Conservation (phyloP, 768 basidiomycete genomes). For the Mycena amicta region DNA sequence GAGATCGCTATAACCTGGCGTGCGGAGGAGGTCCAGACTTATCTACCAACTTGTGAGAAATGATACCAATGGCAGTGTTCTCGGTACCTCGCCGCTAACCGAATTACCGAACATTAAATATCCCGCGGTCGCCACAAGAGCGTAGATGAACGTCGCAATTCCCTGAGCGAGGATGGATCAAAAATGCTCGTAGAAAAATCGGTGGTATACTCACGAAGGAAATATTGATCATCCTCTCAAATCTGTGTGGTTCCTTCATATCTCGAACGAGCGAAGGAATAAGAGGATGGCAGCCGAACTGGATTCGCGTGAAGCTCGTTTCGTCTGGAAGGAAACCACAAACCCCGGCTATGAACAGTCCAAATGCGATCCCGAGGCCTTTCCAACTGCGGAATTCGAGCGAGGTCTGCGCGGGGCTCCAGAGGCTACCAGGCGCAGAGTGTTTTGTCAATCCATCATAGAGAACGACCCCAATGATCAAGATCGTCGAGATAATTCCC, state of each 20-base stretch:
- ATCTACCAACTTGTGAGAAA: conserved; percentile 48
- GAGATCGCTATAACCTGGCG: conserved; percentile 67
- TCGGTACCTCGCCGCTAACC: conserved; percentile 78
- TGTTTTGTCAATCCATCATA: conserved; percentile 79
- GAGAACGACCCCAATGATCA: conserved; percentile 76
- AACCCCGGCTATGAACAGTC: conserved; percentile 91
- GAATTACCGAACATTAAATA: conserved; percentile 88
- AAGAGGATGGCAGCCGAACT: conserved; percentile 92
- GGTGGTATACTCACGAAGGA: no score
- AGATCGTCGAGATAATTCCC: conserved; percentile 77
- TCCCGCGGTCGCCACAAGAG: conserved; percentile 76
- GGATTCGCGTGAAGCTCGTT: conserved; percentile 3
- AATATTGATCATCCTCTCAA: conserved; percentile 80
- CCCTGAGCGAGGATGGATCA: neutral
- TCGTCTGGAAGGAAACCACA: conserved; percentile 25
- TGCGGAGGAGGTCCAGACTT: conserved; percentile 77
- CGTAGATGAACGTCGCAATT: conserved; percentile 62
- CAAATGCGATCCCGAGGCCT: conserved; percentile 79
- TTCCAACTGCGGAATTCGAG: conserved; percentile 51
- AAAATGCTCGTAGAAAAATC: conserved; percentile 64
- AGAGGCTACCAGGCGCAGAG: conserved; percentile 78
- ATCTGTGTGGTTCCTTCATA: conserved; percentile 82
- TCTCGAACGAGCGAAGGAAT: conserved; percentile 89
- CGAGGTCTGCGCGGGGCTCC: conserved; percentile 71
- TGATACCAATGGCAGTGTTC: neutral